These are phyloP conservation scores for Penicillium crustosum DNA, from an alignment of 2,329 filamentous ascomycete genomes.

Conservation along the genomic window DNA sequence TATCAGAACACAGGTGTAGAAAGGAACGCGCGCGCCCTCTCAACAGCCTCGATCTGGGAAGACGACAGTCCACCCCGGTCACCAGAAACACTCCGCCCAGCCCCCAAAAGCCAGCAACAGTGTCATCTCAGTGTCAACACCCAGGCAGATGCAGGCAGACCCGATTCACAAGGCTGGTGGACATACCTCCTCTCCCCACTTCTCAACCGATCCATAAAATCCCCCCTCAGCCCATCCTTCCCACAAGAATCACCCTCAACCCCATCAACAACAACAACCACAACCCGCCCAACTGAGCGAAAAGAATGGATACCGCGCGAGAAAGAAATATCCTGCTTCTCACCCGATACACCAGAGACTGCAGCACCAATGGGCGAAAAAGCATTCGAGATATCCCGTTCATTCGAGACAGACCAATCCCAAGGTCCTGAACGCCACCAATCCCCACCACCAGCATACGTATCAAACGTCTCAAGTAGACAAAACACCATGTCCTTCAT, in stretches of 20 bases:
- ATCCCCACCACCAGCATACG: constrained; percentile 5
- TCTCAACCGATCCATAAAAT: constrained; percentile 31
- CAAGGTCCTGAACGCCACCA: not conserved
- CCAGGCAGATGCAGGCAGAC: constrained; percentile 33
- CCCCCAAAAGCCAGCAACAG: constrained; percentile 11
- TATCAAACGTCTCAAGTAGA: constrained; percentile 8
- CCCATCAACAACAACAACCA: not conserved
- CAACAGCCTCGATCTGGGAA: constrained; percentile 40
- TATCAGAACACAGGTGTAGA: constrained; percentile 13
- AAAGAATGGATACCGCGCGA: constrained; percentile 29
- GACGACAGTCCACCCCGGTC: constrained; percentile 27
- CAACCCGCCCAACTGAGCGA: constrained; percentile 12
- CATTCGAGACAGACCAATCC: constrained; percentile 3
- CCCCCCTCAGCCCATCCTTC: constrained; percentile 27
- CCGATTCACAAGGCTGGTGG: constrained; percentile 52
- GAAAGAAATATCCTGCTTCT: constrained; percentile 31
- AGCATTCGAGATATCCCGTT: constrained; percentile 16
- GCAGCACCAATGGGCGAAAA: constrained; percentile 14
- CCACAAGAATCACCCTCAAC: constrained; percentile 10
- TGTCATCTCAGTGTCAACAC: constrained; percentile 36
- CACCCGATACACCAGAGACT: constrained; percentile 36
- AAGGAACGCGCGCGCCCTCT: constrained; percentile 27
- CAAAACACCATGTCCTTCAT: constrained; percentile 24
- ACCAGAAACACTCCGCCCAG: constrained; percentile 13
- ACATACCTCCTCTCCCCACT: constrained; percentile 49